Evolutionary conservation across 352 stramenopile genomes (phyloP), one percentile per base, ranked within the genome.

Genomic region (Thraustochytrium sp.): DNA sequence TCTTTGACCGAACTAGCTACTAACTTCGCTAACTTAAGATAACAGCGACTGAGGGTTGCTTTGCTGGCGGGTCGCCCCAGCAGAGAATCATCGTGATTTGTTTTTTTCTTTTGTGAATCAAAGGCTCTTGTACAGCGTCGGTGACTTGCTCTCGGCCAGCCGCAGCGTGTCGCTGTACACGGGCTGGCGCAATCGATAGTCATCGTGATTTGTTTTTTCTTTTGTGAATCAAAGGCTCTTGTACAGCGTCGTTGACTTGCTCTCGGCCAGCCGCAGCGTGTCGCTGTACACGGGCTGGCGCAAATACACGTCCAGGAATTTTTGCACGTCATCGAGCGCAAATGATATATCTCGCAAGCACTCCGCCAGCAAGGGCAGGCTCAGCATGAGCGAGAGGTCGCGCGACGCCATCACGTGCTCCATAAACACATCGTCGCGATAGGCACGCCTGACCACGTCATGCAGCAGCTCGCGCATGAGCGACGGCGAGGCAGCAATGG

Each of bases 341-440:
- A 23, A 21, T 9, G 16, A 37, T 2, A 63, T 78, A 26, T 78
- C 65, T 13, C 16, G 31, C 36, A 78, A 1, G 31, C 23, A 49
- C 13, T 78, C 65, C 31, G 11, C 23, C 5, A 78, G 37, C 29
- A 78, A 11, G 21, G 34, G 23, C 13, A 78, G 65, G 37, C 76
- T 78, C 13, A 63, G 44, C 65, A 78, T 75, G 11, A 56, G 49
- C 11, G 1, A 9, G 23, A 78, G 49, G 37, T 78, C 48, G 29
- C 34, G 21, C 9, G 23, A 49, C 1, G 23, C 11, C 48, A 78
- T 11, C 1, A 78, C 31, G 37, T 46, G 23, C 23, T 63, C 49
- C 65, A 78, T 53, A 23, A 78, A 38, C 29, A n/a, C 16, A 16
- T 56, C 65, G 48, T 78, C 65, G 13, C 65, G 65, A 26, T 78